phyloP scores from a whole-genome alignment of 106 monocot species.

The Amphibolis antarctica region DNA sequence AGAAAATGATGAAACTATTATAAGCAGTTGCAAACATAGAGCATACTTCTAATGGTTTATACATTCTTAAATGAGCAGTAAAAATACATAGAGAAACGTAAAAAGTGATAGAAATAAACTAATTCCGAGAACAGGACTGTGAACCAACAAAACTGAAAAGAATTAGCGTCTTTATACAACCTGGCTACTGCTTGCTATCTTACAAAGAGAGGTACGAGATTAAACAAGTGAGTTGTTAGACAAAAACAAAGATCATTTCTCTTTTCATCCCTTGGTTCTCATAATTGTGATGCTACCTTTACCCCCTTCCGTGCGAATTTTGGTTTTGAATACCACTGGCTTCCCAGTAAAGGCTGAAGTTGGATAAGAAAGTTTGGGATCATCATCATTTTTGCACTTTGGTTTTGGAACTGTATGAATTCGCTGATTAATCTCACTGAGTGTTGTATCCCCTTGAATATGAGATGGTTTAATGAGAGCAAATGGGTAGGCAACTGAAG shows the following conservation, averaged over 20 bases:
- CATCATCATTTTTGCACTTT: constrained; percentile 24
- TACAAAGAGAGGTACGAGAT: neutral
- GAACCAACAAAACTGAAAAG: neutral
- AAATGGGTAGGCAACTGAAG: constrained; percentile 75
- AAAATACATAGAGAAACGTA: too few species aligned
- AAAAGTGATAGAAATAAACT: too few species aligned
- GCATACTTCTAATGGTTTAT: too few species aligned
- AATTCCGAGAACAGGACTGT: too few species aligned
- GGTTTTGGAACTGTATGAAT: constrained; percentile 48
- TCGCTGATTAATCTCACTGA: constrained; percentile 64
- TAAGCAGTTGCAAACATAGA: too few species aligned
- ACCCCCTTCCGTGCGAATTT: constrained; percentile 75
- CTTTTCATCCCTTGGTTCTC: constrained; percentile 68
- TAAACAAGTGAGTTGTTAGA: neutral
- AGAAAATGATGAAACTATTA: too few species aligned
- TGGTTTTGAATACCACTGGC: constrained; percentile 70
- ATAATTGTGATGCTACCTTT: constrained; percentile 85
- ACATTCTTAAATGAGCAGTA: too few species aligned
- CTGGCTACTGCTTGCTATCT: neutral
- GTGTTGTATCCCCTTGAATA: constrained; percentile 57
- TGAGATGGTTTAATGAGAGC: constrained; percentile 68
- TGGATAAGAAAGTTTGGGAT: constrained; percentile 23
- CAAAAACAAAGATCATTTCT: neutral
- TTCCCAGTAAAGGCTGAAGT: constrained; percentile 75
- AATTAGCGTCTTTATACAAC: neutral